Percentiles rank a stretch among this genome's conserved stretches.
Evolutionary conservation across 208 protist species (phyloP).

Genomic region (Borovskyia barvae): DNA sequence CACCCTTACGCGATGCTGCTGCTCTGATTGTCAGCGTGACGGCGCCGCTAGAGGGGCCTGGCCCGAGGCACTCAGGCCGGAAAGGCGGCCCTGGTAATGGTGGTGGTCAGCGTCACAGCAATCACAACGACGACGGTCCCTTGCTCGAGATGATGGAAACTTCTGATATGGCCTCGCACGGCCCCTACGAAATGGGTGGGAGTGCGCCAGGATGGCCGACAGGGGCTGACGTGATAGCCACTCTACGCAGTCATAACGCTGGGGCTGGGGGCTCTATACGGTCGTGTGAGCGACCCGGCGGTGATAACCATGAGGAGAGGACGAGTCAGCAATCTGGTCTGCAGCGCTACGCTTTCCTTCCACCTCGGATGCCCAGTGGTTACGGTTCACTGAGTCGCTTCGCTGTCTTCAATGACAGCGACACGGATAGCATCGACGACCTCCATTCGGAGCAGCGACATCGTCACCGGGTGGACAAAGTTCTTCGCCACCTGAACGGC

Average conservation of each 20-base stretch:
- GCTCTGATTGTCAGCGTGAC: no score
- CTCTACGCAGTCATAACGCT: no score
- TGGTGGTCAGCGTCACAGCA: constrained; percentile 5
- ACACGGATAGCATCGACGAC: constrained; percentile 6
- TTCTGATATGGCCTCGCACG: constrained; percentile 10
- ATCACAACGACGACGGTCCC: constrained; percentile 14
- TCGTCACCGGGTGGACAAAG: constrained; percentile 23
- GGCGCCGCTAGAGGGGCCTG: background rate
- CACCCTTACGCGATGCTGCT: no score
- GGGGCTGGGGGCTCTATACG: no score
- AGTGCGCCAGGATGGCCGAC: background rate
- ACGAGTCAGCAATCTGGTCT: no score
- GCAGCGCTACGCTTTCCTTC: background rate
- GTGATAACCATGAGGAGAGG: no score
- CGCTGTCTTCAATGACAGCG: constrained; percentile 10
- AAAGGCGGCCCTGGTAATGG: no score
- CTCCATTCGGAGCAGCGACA: constrained; percentile 13
- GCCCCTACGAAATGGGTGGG: background rate
- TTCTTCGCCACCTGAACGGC: constrained; percentile 20
- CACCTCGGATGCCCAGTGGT: background rate
- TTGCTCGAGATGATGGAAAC: constrained; percentile 35
- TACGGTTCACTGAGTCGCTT: constrained; percentile 19
- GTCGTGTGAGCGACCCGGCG: no score
- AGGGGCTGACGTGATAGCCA: background rate
- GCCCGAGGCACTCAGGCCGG: no score